Conservation (phyloP, 345 rosid genomes). For the Gossypium herbaceum region DNA sequence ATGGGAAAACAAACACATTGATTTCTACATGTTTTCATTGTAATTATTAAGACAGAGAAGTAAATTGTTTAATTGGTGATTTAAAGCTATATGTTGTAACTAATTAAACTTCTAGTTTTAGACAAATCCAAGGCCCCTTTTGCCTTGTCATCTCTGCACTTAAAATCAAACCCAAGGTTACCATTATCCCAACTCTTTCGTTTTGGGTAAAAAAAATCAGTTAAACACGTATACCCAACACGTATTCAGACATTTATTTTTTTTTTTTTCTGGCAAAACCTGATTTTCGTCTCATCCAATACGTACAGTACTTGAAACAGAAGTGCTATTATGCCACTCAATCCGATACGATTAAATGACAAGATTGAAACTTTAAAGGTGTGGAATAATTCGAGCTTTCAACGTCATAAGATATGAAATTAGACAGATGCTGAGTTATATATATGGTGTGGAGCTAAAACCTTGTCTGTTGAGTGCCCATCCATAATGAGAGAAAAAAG, state of each 20-base stretch:
- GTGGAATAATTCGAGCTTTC: not conserved
- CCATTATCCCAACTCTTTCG: not conserved
- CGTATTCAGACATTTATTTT: no score
- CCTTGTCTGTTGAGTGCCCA: slow-evolving; percentile 1
- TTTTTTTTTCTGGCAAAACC: no score
- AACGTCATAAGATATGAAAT: not conserved
- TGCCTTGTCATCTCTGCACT: not conserved
- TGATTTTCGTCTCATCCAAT: not conserved
- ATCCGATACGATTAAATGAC: not conserved
- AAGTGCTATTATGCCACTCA: not conserved
- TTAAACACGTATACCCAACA: no score
- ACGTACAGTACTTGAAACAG: not conserved
- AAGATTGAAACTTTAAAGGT: not conserved
- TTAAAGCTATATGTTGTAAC: not conserved
- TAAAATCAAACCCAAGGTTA: not conserved
- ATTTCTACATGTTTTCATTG: not conserved
- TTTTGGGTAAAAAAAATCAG: no score
- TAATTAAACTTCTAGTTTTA: not conserved
- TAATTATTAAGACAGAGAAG: not conserved
- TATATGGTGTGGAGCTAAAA: not conserved
- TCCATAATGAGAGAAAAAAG: not conserved
- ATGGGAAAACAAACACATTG: slow-evolving; percentile 3
- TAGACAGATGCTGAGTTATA: not conserved
- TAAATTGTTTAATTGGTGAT: not conserved
- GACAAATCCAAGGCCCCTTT: not conserved